These are phyloP conservation scores for Moesziomyces antarcticus DNA, from an alignment of 1,284 basidiomycete species.

Conservation along the genomic window DNA sequence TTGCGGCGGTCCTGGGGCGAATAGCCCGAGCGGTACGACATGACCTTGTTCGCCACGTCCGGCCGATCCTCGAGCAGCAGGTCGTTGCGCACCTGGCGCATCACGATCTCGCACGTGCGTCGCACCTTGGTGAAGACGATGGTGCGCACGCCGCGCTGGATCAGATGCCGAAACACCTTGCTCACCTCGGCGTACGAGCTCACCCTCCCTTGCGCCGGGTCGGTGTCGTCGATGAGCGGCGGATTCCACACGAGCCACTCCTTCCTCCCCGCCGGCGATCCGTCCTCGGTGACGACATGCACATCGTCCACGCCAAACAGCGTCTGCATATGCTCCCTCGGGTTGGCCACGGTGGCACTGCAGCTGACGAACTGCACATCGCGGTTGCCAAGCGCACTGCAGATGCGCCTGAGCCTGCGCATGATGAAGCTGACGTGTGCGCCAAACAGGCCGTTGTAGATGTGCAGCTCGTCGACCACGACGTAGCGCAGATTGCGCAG, in stretches of 20 bases:
- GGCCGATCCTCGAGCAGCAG: conserved; percentile 79
- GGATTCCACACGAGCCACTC: conserved; percentile 72
- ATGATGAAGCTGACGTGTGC: conserved; percentile 62
- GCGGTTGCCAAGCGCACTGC: conserved; percentile 84
- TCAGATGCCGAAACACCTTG: conserved; percentile 80
- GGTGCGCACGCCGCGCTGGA: conserved; percentile 81
- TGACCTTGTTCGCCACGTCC: conserved; percentile 81
- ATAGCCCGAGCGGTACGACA: conserved; percentile 86
- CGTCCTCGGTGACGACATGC: conserved; percentile 80
- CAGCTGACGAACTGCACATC: conserved; percentile 81
- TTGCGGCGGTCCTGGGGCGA: conserved; percentile 77
- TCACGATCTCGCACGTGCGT: conserved; percentile 83
- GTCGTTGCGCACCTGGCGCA: conserved; percentile 81
- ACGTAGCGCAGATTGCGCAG: conserved; percentile 78
- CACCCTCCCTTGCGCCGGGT: conserved; percentile 74
- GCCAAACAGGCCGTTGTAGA: conserved; percentile 72
- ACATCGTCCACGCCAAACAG: conserved; percentile 74
- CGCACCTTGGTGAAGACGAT: conserved; percentile 90
- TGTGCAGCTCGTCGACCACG: conserved; percentile 86
- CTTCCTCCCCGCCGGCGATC: conserved; percentile 83
- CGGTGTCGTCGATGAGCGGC: conserved; percentile 74
- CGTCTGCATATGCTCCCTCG: conserved; percentile 68
- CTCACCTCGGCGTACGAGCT: conserved; percentile 80
- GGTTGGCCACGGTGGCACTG: conserved; percentile 86
- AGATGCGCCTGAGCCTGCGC: conserved; percentile 76